Conservation (phyloP, 148 eudicot species). For the Linanthus parryae region DNA sequence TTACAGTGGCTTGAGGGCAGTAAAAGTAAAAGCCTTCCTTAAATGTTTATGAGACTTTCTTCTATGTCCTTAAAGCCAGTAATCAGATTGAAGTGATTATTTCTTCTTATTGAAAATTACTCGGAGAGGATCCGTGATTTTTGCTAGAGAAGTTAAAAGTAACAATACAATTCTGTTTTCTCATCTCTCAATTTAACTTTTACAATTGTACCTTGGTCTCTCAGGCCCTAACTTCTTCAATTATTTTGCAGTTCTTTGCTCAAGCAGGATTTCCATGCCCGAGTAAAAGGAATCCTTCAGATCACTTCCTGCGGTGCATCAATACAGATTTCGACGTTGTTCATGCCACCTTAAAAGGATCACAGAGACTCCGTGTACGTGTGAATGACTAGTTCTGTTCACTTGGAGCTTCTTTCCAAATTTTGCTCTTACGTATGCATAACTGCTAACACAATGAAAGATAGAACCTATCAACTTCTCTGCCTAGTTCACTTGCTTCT, state of each 20-base stretch:
- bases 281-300: conserved; percentile 73
- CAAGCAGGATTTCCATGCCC: conserved; percentile 86
- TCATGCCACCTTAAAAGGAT: conserved; percentile 64
- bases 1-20: too few species aligned
- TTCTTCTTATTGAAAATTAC: too few species aligned
- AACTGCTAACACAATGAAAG: too few species aligned
- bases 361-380: conserved; percentile 45
- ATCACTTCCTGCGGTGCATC: conserved; percentile 80
- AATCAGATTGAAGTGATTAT: neutral
- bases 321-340: conserved; percentile 79
- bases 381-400: neutral
- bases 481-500: neutral
- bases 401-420: neutral
- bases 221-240: neutral
- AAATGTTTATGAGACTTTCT: neutral
- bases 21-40: too few species aligned
- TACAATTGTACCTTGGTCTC: too few species aligned
- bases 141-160: too few species aligned
- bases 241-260: conserved; percentile 56
- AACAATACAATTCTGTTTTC: too few species aligned
- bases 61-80: neutral
- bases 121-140: too few species aligned
- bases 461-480: too few species aligned
- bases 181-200: too few species aligned
- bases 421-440: neutral